These are phyloP conservation scores for Sinapis alba DNA, from an alignment of 441 rosid species.

Conservation along the genomic window DNA sequence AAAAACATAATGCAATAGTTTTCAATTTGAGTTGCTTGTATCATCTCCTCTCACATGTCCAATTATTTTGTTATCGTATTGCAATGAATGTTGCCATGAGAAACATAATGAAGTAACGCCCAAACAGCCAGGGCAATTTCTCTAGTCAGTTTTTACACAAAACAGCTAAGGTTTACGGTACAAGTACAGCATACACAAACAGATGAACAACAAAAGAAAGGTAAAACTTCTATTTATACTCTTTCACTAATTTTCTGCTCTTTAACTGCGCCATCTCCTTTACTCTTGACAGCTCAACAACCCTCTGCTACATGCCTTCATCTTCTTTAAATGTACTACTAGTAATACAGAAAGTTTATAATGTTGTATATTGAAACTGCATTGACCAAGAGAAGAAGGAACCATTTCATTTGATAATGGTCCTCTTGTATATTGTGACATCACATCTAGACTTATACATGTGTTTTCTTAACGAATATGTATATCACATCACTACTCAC, in stretches of 20 bases:
- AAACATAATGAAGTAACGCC: neutral
- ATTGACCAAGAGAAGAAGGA: neutral
- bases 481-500: neutral
- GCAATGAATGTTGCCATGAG: neutral
- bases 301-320: neutral
- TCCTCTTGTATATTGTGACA: neutral
- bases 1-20: neutral
- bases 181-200: conserved; percentile 22
- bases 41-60: neutral
- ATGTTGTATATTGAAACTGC: neutral
- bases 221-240: neutral
- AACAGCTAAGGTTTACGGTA: conserved; percentile 18
- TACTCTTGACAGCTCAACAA: neutral
- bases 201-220: neutral
- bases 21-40: neutral
- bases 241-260: neutral
- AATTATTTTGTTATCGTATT: neutral
- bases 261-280: no score
- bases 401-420: neutral
- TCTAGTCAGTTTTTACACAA: conserved; percentile 19
- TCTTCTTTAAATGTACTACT: neutral
- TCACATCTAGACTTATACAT: neutral
- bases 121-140: neutral
- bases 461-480: neutral
- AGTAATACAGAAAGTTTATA: neutral